Evolutionary conservation across 768 basidiomycete genomes (phyloP), one percentile per base, ranked within the genome.

Genomic region (Russula griseocarnosa): DNA sequence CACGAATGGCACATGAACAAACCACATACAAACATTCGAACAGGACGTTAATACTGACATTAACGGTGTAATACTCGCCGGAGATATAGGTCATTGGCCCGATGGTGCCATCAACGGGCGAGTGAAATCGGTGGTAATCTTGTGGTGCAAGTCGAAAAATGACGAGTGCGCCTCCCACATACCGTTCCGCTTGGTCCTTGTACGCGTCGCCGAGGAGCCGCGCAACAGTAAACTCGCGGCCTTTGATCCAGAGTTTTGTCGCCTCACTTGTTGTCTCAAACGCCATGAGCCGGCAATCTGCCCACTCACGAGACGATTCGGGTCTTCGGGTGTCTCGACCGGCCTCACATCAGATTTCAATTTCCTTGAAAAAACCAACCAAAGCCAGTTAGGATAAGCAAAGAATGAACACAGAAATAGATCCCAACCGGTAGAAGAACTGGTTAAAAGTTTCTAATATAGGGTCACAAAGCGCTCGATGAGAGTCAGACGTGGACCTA

Each of bases 41-140:
- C 14, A 46, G 16, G 22, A 50, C n/a, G n/a, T n/a, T n/a, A 55
- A 40, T 16, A 77, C 84, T 55, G 67, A 90, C 90, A 61, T 94
- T 96, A 66, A 97, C 96, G 0, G 97, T 98, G 75, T 97, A 98
- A 75, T 97, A 98, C 71, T 96, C 93, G 7, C 96, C 96, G 3
- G 85, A 68, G 60, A 98, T 90, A 70, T 89, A 82, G 7, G 83
- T 86, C 85, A 94, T 92, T 38, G 79, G 79, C 20, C n/a, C 95
- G 32, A 98, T 83, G 42, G 73, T 83, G 0, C 94, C 94, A 65
- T 92, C 90, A 24, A 95, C 90, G 0, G 92, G 91, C 0, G 84
- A 84, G 72, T 92, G 91, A 81, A 94, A 97, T 1, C 95, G 88
- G 74, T 98, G 95, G 70, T 98, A 98, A 70, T 98, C 95, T 75